Evolutionary conservation across 805 yeast genomes (phyloP).

Genomic region (Candida suzukii): DNA sequence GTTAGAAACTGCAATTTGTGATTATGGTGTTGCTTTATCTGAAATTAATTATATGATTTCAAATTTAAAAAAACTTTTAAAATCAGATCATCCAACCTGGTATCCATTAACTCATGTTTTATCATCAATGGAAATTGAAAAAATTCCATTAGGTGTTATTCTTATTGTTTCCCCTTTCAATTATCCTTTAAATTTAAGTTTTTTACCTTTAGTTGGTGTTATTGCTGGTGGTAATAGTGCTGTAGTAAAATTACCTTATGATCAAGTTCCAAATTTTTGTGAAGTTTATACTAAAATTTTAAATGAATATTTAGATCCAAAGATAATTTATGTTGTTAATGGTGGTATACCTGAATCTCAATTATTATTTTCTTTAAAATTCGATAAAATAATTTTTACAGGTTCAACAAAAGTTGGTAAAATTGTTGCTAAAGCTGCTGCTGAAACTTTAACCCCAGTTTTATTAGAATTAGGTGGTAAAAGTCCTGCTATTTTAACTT

Average conservation of each 20-base stretch:
- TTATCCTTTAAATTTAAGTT: slow-evolving; percentile 60
- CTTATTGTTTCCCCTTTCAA: slow-evolving; percentile 76
- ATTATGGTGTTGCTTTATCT: slow-evolving; percentile 39
- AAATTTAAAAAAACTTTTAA: slow-evolving; percentile 53
- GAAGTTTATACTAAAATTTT: slow-evolving; percentile 50
- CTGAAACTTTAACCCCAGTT: slow-evolving; percentile 75
- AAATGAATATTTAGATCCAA: slow-evolving; percentile 43
- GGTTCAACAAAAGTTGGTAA: slow-evolving; percentile 76
- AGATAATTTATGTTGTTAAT: slow-evolving; percentile 54
- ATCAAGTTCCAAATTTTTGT: slow-evolving; percentile 58
- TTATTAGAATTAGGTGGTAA: slow-evolving; percentile 89
- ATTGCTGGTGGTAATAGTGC: slow-evolving; percentile 82
- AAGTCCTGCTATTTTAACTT: slow-evolving; percentile 71
- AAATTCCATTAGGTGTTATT: slow-evolving; percentile 54
- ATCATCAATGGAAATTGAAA: slow-evolving; percentile 23
- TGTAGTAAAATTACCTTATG: slow-evolving; percentile 63
- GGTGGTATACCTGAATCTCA: slow-evolving; percentile 66
- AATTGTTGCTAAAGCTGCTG: slow-evolving; percentile 73
- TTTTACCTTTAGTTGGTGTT: slow-evolving; percentile 70
- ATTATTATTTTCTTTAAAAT: slow-evolving; percentile 51
- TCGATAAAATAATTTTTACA: slow-evolving; percentile 81
- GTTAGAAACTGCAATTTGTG: slow-evolving; percentile 57
- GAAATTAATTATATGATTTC: slow-evolving; percentile 58
- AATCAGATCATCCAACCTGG: slow-evolving; percentile 36
- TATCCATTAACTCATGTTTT: slow-evolving; percentile 28